Evolutionary conservation across 768 basidiomycete genomes (phyloP).

Genomic region (Royoungia palumana): DNA sequence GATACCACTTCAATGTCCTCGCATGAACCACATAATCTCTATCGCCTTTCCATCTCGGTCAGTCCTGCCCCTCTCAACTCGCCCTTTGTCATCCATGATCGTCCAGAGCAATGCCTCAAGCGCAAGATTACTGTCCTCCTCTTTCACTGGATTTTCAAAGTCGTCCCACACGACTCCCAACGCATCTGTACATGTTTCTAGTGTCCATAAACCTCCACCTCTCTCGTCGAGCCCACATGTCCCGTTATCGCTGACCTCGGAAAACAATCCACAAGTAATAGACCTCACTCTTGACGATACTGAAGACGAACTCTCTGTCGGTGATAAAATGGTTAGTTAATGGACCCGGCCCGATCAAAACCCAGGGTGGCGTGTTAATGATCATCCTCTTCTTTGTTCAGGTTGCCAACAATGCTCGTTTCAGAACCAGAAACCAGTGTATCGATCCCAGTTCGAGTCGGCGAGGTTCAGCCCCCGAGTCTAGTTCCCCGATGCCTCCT

Average conservation of each 20-base stretch:
- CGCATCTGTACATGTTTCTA: constrained; percentile 5
- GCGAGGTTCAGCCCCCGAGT: background rate
- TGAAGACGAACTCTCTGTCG: constrained; percentile 14
- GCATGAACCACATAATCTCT: constrained; percentile 1
- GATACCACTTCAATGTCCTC: constrained; percentile 9
- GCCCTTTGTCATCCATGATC: constrained; percentile 1
- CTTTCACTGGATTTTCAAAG: background rate
- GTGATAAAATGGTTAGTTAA: constrained; percentile 19
- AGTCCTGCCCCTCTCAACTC: constrained; percentile 2
- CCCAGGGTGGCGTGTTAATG: constrained; percentile 1
- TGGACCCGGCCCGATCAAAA: background rate
- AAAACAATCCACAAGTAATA: constrained; percentile 11
- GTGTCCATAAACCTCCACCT: constrained; percentile 1
- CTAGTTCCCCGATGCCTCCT: constrained; percentile 6
- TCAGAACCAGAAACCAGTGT: background rate
- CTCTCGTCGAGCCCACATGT: background rate
- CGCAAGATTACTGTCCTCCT: background rate
- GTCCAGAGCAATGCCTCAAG: constrained; percentile 7
- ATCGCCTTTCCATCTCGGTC: constrained; percentile 12
- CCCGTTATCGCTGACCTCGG: background rate
- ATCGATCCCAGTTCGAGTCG: constrained; percentile 8
- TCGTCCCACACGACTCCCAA: constrained; percentile 5
- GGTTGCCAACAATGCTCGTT: background rate
- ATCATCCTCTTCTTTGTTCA: constrained; percentile 1
- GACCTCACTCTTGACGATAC: constrained; percentile 25